Evolutionary conservation across 768 basidiomycete genomes (phyloP), one percentile per base, ranked within the genome.

Genomic region (Cyclocybe aegerita): DNA sequence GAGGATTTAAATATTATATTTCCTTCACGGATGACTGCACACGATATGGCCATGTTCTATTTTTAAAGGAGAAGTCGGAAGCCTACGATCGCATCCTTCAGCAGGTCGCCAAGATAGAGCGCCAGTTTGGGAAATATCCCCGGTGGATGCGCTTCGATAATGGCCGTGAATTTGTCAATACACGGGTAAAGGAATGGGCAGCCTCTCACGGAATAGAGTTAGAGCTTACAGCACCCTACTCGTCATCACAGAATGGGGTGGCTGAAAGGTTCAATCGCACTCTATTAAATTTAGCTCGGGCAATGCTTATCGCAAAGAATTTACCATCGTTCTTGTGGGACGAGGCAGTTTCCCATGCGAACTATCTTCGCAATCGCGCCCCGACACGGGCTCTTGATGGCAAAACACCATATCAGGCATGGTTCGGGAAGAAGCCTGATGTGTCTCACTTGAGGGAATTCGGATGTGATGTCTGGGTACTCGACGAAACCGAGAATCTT

Each of bases 191-290:
- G 35, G 10, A 40, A 0, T 70, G 65, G 54, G 60, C 60, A 30
- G 48, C 33, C 0, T 4, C 43, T 0, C 50, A 59, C 1, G 70
- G 72, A 0, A 70, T 72, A 5, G 57, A 58, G 0, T 50, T 71
- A 0, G 63, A 75, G 11, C 58, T 55, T 0, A 70, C 64, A 0
- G 64, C 63, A 4, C 73, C 69, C 2, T 72, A 75, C 31, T 66
- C 69, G 6, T 70, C 69, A 0, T 54, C 65, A 0, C 70, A 74
- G 23, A 76, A 75, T 50, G 68, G 76, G 0, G 57, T 76, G 0
- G 74, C 74, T 0, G 73, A 80, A 34, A 41, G 63, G 0, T 62
- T 64, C n/a, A 76, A 75, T 43, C 31, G 58, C 3, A 74, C 67
- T 0, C 33, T 70, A 0, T 16, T 70, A 0, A 63, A 73, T 39